Percentiles rank a stretch among this genome's conserved stretches.
Conservation (phyloP, 345 rosid genomes). For the Populus alba region DNA sequence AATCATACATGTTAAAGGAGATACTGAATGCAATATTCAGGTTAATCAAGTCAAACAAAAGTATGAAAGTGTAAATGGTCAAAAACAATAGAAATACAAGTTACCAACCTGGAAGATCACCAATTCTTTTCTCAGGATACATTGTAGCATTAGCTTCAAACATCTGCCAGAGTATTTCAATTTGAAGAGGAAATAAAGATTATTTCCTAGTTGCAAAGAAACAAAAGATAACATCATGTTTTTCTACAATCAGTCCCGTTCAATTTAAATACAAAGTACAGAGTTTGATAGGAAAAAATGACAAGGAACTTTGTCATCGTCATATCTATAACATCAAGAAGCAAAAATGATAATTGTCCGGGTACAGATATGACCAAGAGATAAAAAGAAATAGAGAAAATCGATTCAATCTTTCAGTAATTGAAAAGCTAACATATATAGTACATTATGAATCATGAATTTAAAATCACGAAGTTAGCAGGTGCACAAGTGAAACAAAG, state of each 20-base stretch:
- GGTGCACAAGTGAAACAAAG: neutral
- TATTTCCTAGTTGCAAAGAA: neutral
- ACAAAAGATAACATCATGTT: neutral
- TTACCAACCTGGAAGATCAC: conserved; percentile 70
- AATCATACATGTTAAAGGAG: neutral
- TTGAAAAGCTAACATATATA: no score
- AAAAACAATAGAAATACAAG: neutral
- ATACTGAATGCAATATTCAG: neutral
- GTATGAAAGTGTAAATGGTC: neutral
- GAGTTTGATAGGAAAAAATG: neutral
- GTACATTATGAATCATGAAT: neutral
- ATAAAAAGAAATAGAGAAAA: neutral
- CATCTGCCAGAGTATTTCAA: conserved; percentile 47
- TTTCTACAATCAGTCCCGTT: neutral
- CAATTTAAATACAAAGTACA: neutral
- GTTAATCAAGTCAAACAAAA: neutral
- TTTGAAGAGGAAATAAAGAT: neutral
- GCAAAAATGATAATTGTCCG: neutral
- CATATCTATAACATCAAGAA: neutral
- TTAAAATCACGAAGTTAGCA: no score
- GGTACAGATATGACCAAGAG: neutral
- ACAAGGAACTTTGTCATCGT: neutral
- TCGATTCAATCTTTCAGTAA: neutral
- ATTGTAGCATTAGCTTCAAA: conserved; percentile 37
- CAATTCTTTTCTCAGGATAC: conserved; percentile 60